Percentiles rank a stretch among this genome's conserved stretches.
Conservation (phyloP, 1,139 yeast genomes). For the Yamadazyma blattariae region DNA sequence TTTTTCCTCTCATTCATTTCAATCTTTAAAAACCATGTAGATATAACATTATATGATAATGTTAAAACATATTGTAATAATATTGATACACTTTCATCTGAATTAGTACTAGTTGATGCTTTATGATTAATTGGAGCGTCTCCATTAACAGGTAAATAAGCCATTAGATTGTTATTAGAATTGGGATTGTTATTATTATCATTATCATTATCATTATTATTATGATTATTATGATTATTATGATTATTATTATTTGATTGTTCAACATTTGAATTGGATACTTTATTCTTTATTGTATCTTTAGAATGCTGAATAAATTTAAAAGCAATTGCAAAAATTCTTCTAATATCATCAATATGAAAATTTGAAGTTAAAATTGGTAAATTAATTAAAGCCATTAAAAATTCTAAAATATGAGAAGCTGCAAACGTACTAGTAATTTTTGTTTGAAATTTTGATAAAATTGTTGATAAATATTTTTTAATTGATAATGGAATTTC, state of each 20-base stretch:
- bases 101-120: constrained; percentile 44
- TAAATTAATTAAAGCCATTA: constrained; percentile 61
- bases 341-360: constrained; percentile 71
- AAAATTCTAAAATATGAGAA: constrained; percentile 74
- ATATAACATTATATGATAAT: constrained; percentile 66
- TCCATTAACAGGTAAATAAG: neutral
- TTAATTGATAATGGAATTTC: constrained; percentile 75
- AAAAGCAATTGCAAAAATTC: constrained; percentile 82
- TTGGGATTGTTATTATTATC: too few species aligned
- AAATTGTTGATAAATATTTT: constrained; percentile 61
- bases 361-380: constrained; percentile 71
- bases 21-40: constrained; percentile 72
- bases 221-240: too few species aligned
- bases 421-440: constrained; percentile 69
- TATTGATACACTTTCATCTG: constrained; percentile 40
- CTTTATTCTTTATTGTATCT: constrained; percentile 35
- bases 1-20: constrained; percentile 55
- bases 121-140: constrained; percentile 26
- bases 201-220: too few species aligned
- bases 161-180: too few species aligned
- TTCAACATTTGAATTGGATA: neutral
- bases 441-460: constrained; percentile 69
- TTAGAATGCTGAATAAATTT: constrained; percentile 72
- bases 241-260: constrained; percentile 7
- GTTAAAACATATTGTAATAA: constrained; percentile 60